Evolutionary conservation across 2,329 filamentous ascomycete genomes (phyloP).

Genomic region (Trichoderma endophyticum): DNA sequence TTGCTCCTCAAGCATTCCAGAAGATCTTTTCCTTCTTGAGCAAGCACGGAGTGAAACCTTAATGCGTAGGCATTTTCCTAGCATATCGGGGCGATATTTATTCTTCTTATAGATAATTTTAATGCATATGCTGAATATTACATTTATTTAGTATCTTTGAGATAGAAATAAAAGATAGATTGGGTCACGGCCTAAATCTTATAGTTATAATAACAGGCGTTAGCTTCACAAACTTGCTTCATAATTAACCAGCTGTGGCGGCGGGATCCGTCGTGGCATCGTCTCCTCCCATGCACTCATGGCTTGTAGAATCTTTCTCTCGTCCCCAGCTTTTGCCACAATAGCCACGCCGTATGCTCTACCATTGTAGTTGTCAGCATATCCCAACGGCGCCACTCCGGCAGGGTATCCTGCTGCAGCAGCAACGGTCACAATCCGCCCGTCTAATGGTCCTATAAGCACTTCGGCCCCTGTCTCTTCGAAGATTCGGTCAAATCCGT

Average conservation of each 20-base stretch:
- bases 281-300: neutral
- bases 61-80: neutral
- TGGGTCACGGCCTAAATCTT: too few species aligned
- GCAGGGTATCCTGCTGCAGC: neutral
- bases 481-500: neutral
- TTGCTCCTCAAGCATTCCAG: neutral
- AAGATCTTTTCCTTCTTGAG: slow-evolving; percentile 5
- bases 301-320: neutral
- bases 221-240: neutral
- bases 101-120: neutral
- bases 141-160: too few species aligned
- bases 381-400: neutral
- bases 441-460: neutral
- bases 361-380: neutral
- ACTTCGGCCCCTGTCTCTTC: neutral
- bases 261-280: neutral
- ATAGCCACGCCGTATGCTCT: neutral
- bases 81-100: neutral
- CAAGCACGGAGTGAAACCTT: neutral
- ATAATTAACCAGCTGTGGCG: neutral
- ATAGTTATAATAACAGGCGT: neutral
- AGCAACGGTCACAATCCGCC: neutral
- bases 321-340: neutral
- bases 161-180: too few species aligned
- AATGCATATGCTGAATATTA: neutral